Conservation (phyloP, 1,284 basidiomycete species). For the Peniophora sp. region DNA sequence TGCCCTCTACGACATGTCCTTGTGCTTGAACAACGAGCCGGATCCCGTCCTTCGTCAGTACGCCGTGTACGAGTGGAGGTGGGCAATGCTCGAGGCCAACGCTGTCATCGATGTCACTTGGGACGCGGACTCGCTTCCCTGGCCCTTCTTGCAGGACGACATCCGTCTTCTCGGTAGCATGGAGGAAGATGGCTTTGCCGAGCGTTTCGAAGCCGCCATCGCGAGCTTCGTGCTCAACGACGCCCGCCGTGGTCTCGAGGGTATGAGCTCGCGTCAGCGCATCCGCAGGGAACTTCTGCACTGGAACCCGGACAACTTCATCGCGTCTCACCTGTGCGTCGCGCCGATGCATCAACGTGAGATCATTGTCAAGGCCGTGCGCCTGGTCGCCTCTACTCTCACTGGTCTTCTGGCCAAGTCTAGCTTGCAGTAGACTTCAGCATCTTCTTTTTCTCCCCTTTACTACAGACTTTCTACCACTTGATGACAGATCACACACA, state of each 20-base stretch:
- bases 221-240: slow-evolving; percentile 31
- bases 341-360: too few species aligned
- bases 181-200: slow-evolving; percentile 12
- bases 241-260: slow-evolving; percentile 17
- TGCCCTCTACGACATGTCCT: too few species aligned
- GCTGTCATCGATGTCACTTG: too few species aligned
- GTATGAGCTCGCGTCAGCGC: slow-evolving; percentile 27
- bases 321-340: slow-evolving; percentile 6
- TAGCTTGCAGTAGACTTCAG: too few species aligned
- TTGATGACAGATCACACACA: too few species aligned
- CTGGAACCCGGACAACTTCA: slow-evolving; percentile 50
- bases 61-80: slow-evolving; percentile 13
- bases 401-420: too few species aligned
- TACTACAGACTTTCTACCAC: too few species aligned
- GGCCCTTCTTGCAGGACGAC: slow-evolving; percentile 12
- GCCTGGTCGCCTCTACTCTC: too few species aligned
- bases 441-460: too few species aligned
- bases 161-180: slow-evolving; percentile 41
- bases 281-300: slow-evolving; percentile 37
- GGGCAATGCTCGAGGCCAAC: slow-evolving; percentile 10
- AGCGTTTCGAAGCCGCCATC: slow-evolving; percentile 24
- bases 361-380: too few species aligned
- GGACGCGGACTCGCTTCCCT: slow-evolving; percentile 1
- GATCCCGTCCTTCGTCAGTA: too few species aligned
- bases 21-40: too few species aligned